Evolutionary conservation across 345 rosid species (phyloP), one percentile per base, ranked within the genome.

Genomic region (Eucalyptus sp.): DNA sequence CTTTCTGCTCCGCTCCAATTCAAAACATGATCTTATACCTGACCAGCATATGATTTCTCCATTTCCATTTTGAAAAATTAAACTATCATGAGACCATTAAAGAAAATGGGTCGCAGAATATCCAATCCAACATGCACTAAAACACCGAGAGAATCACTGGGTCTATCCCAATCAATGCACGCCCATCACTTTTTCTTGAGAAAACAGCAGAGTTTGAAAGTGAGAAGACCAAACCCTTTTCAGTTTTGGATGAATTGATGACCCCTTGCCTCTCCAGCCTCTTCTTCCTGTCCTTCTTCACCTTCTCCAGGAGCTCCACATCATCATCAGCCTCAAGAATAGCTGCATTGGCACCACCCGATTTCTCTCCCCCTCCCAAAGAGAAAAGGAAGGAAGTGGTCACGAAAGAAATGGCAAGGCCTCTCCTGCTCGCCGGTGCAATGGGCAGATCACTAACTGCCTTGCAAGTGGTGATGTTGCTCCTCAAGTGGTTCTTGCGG

Each of bases 301-400:
- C 99, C 90, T 90, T 97, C 93, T 97, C 99, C 92, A 97, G 24
- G 15, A 97, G 95, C 93, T 97, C 99, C 86, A 89, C 94, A 91
- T 96, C 98, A 58, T 98, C 99, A 88, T 98, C 99, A 37, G 99
- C 98, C 91, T 98, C 99, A 20, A 98, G 93, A 48, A 98, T 93
- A 84, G 98, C 97, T 58, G 99, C 99, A 94, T 92, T 93, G 51
- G 95, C 95, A n/a, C 88, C 86, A 48, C 89, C 90, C 81, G 90
- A 13, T 31, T 60, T 84, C 79, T 43, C 44, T 33, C 87, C 90
- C 46, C 90, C 90, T 86, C 87, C 92, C 91, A 93, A 90, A 41
- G 93, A 88, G 87, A 93, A 94, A 20, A 91, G 93, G 51, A 94
- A 90, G 87, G 93, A 90, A 86, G 95, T 71, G 81, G 83, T 76